Evolutionary conservation across 2,329 filamentous ascomycete species (phyloP), one percentile per base, ranked within the genome.

Genomic region (Colletotrichum sp.): DNA sequence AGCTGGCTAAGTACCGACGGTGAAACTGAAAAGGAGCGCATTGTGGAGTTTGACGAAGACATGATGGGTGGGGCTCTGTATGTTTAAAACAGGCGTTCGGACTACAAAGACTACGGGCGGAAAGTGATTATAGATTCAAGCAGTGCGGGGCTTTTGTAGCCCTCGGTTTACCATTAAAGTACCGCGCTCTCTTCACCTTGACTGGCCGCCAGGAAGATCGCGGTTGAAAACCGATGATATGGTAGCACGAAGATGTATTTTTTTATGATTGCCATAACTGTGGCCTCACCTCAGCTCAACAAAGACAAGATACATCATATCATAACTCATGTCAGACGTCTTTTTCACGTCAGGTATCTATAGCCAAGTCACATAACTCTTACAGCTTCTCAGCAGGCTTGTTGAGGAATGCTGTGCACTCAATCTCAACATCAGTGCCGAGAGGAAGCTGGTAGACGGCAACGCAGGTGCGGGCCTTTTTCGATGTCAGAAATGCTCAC

Each of bases 391-490:
- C 64, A n/a, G 64, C 64, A 28, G 74, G 70, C 64, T 68, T 72
- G 64, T 77, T 63, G 24, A 72, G 69, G 49, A 77, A 72, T 5
- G 80, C 80, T 9, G 93, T 92, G 82, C 92, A 93, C 86, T 96
- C 94, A 81, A 96, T 94, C 87, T 95, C 94, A 10, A 96, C 91
- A 74, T 93, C 90, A 5, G 93, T 93, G 13, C 90, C 90, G 81
- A 94, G 90, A 2, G 94, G 94, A 79, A 96, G 86, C 82, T 93
- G 90, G 84, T 94, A 92, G 15, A 95, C 94, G 0, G 93, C 93
- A 30, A 96, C 93, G 81, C 94, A 96, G 68, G 91, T 94, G 75
- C 93, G 84, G 64, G 84, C 86, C 86, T 88, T 34, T 60, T 6
- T 44, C n/a, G 44, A 24, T n/a, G 44, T 75, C 32, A 72, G 30